Percentiles rank a stretch among this genome's conserved stretches.
phyloP scores from a whole-genome alignment of 2,329 filamentous ascomycete species.

The Sclerotinia trifoliorum region DNA sequence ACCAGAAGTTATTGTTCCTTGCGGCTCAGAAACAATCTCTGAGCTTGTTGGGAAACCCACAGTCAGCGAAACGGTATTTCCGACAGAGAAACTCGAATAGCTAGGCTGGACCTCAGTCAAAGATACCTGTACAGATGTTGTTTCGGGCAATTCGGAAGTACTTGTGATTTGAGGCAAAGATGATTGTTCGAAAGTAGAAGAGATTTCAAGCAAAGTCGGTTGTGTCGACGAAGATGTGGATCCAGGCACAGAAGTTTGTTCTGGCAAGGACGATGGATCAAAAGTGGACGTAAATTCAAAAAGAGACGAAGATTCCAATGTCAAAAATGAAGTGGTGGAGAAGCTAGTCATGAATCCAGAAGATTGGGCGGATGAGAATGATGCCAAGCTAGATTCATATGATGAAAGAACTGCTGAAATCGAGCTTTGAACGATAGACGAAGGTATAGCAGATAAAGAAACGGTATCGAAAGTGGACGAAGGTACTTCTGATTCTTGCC shows the following conservation, averaged over 20 bases:
- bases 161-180: constrained; percentile 4
- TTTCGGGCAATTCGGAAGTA: neutral
- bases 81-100: neutral
- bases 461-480: neutral
- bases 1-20: neutral
- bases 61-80: neutral
- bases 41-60: neutral
- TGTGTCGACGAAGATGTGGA: neutral
- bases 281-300: neutral
- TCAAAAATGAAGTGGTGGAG: neutral
- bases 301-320: neutral
- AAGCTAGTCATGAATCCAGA: constrained; percentile 1
- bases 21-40: neutral
- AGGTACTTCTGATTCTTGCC: neutral
- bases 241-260: neutral
- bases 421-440: neutral
- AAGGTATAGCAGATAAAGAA: neutral
- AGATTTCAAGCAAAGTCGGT: neutral
- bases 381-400: constrained; percentile 1
- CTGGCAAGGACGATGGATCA: neutral
- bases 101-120: neutral
- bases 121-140: neutral
- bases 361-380: constrained; percentile 4
- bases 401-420: neutral
- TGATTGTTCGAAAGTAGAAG: neutral